These are phyloP conservation scores for Cercophora newfieldiana DNA, from an alignment of 495 filamentous ascomycete species.

Conservation along the genomic window DNA sequence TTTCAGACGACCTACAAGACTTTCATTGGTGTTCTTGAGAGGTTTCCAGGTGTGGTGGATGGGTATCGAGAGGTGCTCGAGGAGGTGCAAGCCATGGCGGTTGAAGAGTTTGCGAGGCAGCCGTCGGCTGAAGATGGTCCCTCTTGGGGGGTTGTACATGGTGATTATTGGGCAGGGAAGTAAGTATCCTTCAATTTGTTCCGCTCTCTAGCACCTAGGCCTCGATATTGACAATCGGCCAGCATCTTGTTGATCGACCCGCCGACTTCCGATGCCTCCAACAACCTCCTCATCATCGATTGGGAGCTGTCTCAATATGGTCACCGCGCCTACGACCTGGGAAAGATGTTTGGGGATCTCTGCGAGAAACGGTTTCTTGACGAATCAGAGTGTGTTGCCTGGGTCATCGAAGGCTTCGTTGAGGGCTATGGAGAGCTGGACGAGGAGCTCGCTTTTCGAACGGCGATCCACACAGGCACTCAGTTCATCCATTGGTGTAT, in stretches of 20 bases:
- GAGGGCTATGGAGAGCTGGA: constrained; percentile 47
- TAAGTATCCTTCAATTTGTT: constrained; percentile 16
- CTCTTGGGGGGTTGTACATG: constrained; percentile 47
- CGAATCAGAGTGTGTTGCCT: constrained; percentile 33
- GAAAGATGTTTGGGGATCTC: constrained; percentile 56
- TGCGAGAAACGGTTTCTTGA: constrained; percentile 50
- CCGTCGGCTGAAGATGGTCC: neutral
- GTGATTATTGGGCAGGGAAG: constrained; percentile 61
- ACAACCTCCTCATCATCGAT: constrained; percentile 45
- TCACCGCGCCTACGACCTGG: constrained; percentile 52
- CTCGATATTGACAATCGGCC: neutral
- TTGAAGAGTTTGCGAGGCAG: constrained; percentile 31
- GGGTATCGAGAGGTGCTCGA: constrained; percentile 18
- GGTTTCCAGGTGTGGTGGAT: constrained; percentile 32
- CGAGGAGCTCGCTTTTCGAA: constrained; percentile 50
- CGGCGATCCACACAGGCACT: constrained; percentile 53
- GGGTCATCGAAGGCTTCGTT: constrained; percentile 44
- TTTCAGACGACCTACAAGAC: constrained; percentile 47
- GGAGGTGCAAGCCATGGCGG: constrained; percentile 24
- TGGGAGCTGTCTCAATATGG: constrained; percentile 56
- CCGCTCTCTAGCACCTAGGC: neutral
- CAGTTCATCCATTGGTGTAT: constrained; percentile 47
- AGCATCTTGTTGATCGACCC: constrained; percentile 10
- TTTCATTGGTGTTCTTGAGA: constrained; percentile 47
- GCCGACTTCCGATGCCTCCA: neutral